Evolutionary conservation across 2,329 filamentous ascomycete genomes (phyloP), one percentile per base, ranked within the genome.

Genomic region (Trichophyton equinum): DNA sequence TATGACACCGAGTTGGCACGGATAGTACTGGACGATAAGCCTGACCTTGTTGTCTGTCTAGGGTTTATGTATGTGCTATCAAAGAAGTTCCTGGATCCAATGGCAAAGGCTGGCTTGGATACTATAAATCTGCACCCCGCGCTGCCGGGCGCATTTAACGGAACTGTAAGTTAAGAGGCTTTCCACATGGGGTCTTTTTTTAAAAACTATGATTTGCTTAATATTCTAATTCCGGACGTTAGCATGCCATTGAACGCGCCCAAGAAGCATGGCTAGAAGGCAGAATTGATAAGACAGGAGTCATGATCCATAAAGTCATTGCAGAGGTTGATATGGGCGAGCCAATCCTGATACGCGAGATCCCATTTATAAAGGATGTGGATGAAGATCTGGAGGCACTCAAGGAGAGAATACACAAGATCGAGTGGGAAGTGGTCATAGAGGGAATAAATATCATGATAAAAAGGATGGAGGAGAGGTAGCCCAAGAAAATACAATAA

Each of bases 251-350:
- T 67, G 83, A 87, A 67, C 80, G 89, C 25, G 89, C 91, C 2
- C 90, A 84, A 74, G 79, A 82, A 55, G 89, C 89, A 61, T 91
- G 88, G 70, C 74, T 85, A 70, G 81, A 81, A 64, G 81, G 89
- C 8, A 82, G 85, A 67, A 80, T 87, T 65, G 81, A 81, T 65
- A 81, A 80, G 65, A 91, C 83, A 0, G 91, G 91, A 0, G 85
- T 95, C 60, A 96, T 95, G 91, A 84, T 90, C 15, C 91, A 96
- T 75, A 86, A 91, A 73, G 90, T 95, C 55, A 85, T 88, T 64
- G 78, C 76, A 7, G 84, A 92, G 71, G 89, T 96, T 60, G 91
- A 96, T 75, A 82, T 86, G 68, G 91, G 91, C 1, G 78, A 82
- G 64, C 85, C 88, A 8, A 86, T 95, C 67, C 69, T 91, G 63